Percentiles rank a stretch among this genome's conserved stretches.
Evolutionary conservation across 2,329 filamentous ascomycete genomes (phyloP).

Genomic region (Stachybotrys elegans): DNA sequence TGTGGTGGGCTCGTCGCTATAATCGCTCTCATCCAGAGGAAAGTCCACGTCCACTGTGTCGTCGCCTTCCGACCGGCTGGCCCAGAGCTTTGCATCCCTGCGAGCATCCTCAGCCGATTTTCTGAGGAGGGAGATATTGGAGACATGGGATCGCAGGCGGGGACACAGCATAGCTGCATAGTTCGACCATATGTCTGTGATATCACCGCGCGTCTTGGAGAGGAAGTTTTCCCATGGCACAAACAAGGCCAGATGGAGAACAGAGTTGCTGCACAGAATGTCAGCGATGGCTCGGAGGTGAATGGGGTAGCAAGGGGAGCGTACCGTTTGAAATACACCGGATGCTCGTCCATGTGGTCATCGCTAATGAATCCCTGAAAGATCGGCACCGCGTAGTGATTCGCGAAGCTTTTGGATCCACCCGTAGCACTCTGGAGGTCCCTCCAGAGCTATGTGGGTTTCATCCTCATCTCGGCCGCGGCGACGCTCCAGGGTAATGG

Average conservation of each 20-base stretch:
- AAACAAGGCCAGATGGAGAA: conserved; percentile 9
- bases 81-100: conserved; percentile 5
- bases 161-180: conserved; percentile 4
- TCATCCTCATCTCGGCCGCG: conserved; percentile 4
- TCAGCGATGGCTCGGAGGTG: conserved; percentile 2
- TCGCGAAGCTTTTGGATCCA: conserved; percentile 8
- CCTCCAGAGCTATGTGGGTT: conserved; percentile 1
- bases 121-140: conserved; percentile 9
- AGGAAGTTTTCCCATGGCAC: conserved; percentile 8
- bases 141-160: conserved; percentile 1
- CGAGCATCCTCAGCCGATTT: conserved; percentile 6
- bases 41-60: conserved; percentile 5
- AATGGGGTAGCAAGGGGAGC: neutral
- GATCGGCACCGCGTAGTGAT: conserved; percentile 7
- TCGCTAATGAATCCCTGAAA: conserved; percentile 9
- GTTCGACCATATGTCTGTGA: conserved; percentile 4
- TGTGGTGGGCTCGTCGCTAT: neutral
- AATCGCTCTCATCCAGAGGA: conserved; percentile 4
- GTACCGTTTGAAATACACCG: conserved; percentile 9
- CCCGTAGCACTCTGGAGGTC: conserved; percentile 3
- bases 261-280: conserved; percentile 3
- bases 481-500: conserved; percentile 4
- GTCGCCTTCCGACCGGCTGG: conserved; percentile 5
- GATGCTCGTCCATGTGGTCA: conserved; percentile 9
- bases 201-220: neutral